Evolutionary conservation across 306 rosid genomes (phyloP).

Genomic region (Acacia melanoxylon): DNA sequence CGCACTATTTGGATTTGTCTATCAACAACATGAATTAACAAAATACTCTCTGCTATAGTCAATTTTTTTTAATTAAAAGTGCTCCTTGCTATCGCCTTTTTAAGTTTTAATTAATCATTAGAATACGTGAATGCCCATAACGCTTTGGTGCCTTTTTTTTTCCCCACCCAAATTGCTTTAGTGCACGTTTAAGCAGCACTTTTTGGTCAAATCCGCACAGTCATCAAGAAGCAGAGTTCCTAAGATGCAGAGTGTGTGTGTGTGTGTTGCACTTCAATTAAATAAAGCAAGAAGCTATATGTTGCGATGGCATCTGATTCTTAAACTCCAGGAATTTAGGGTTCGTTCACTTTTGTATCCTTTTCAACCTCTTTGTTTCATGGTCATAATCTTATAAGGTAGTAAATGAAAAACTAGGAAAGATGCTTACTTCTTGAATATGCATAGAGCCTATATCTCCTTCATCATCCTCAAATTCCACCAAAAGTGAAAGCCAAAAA

Average conservation of each 20-base stretch:
- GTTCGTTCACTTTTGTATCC: neutral
- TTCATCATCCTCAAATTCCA: conserved; percentile 79
- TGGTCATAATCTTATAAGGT: neutral
- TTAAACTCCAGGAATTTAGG: neutral
- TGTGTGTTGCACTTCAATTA: neutral
- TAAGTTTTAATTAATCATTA: neutral
- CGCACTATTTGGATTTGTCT: conserved; percentile 42
- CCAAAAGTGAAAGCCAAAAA: conserved; percentile 79
- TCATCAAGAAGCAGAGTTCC: conserved; percentile 1
- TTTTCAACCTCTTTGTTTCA: neutral
- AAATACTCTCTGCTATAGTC: neutral
- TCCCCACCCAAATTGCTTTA: neutral
- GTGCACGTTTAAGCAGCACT: conserved; percentile 27
- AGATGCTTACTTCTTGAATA: conserved; percentile 55
- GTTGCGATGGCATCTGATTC: conserved; percentile 8
- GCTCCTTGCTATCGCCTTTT: neutral
- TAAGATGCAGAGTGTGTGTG: neutral
- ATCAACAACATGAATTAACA: conserved; percentile 7
- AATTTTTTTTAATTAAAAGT: neutral
- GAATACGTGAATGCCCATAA: conserved; percentile 13
- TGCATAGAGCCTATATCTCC: conserved; percentile 88
- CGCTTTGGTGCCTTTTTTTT: conserved; percentile 16
- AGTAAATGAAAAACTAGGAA: conserved; percentile 1
- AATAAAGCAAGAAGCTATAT: neutral
- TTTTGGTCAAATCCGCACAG: conserved; percentile 7